These are phyloP conservation scores for Torulaspora gathmanii DNA, from an alignment of 805 yeast genomes.

Conservation along the genomic window DNA sequence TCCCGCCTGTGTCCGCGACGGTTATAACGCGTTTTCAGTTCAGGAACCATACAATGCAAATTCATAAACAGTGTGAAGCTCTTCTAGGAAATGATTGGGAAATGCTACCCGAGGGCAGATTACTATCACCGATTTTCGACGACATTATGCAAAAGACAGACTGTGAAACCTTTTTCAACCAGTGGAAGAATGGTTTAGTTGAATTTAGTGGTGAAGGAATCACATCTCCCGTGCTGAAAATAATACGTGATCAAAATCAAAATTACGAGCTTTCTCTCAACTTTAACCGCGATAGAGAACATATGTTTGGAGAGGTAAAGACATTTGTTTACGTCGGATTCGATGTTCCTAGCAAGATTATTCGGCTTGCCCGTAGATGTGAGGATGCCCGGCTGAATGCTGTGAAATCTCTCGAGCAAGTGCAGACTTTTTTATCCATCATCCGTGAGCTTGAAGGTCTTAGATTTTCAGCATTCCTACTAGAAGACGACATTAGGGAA, in stretches of 20 bases:
- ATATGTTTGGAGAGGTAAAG: conserved; percentile 50
- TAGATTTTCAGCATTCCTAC: conserved; percentile 40
- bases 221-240: conserved; percentile 40
- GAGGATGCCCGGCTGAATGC: conserved; percentile 56
- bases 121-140: conserved; percentile 48
- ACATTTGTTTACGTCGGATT: conserved; percentile 47
- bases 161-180: conserved; percentile 38
- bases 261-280: conserved; percentile 42
- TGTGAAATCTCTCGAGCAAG: conserved; percentile 47
- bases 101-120: conserved; percentile 60
- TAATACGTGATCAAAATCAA: conserved; percentile 29
- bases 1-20: conserved; percentile 46
- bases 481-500: conserved; percentile 35
- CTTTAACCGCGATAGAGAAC: conserved; percentile 44
- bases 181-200: conserved; percentile 45
- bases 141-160: conserved; percentile 46
- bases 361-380: conserved; percentile 45
- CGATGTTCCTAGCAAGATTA: conserved; percentile 52
- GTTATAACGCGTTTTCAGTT: conserved; percentile 53
- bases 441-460: conserved; percentile 35
- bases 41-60: conserved; percentile 39
- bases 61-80: conserved; percentile 44
- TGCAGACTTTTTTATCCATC: conserved; percentile 39
- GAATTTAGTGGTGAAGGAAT: conserved; percentile 20
- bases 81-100: conserved; percentile 61